Percentiles rank a stretch among this genome's conserved stretches.
These are phyloP conservation scores for Penicillium digitatum DNA, from an alignment of 2,329 filamentous ascomycete species.

Conservation along the genomic window DNA sequence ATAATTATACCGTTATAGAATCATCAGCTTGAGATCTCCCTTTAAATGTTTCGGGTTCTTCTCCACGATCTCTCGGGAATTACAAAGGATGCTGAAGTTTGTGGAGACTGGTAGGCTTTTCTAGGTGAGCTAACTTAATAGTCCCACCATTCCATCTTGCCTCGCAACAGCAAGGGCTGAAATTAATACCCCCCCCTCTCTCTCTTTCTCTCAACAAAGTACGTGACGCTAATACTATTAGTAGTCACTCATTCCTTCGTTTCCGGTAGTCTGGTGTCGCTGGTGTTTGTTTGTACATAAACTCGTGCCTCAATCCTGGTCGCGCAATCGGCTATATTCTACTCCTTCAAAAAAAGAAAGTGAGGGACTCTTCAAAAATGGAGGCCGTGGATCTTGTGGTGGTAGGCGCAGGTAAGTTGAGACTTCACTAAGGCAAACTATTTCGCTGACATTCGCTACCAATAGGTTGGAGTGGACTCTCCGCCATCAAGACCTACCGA, in stretches of 20 bases:
- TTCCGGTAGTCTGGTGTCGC: neutral
- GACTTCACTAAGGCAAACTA: slow-evolving; percentile 29
- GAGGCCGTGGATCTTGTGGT: slow-evolving; percentile 30
- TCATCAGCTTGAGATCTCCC: no score
- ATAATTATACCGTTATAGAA: neutral
- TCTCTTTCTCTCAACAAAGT: no score
- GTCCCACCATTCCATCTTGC: neutral
- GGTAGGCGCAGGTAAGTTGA: slow-evolving; percentile 27
- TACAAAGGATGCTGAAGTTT: neutral
- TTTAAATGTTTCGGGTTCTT: neutral
- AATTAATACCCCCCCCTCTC: neutral
- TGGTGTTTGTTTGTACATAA: slow-evolving; percentile 6
- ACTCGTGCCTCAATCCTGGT: neutral
- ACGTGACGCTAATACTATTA: neutral
- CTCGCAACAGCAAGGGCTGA: neutral
- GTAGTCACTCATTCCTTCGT: neutral
- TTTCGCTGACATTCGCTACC: slow-evolving; percentile 36
- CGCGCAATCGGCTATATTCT: neutral
- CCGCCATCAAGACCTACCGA: slow-evolving; percentile 59
- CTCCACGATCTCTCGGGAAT: neutral
- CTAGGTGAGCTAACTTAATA: neutral
- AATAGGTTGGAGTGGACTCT: slow-evolving; percentile 54
- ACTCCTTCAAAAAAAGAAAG: neutral
- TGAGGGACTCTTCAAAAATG: slow-evolving; percentile 16
- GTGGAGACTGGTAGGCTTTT: neutral